Evolutionary conservation across 2,329 filamentous ascomycete genomes (phyloP).

Genomic region (Aspergillus sp.): DNA sequence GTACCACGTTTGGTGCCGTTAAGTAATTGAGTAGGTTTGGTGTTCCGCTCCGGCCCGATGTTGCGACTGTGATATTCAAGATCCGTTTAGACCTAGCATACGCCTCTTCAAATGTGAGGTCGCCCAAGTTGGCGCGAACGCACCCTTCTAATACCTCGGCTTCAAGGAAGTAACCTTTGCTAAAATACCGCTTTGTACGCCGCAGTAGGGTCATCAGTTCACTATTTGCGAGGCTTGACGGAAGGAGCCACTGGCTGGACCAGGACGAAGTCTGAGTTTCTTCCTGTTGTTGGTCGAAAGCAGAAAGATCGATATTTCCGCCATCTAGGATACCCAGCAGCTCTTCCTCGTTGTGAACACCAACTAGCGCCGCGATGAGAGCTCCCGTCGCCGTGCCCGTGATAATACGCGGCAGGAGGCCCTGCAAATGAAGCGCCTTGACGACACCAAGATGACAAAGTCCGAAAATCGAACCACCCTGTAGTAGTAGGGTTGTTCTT

Average conservation of each 20-base stretch:
- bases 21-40: slow-evolving; percentile 88
- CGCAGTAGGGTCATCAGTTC: slow-evolving; percentile 62
- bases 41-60: slow-evolving; percentile 69
- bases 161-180: slow-evolving; percentile 81
- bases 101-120: slow-evolving; percentile 90
- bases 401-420: slow-evolving; percentile 83
- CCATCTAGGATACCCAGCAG: slow-evolving; percentile 74
- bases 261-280: slow-evolving; percentile 14
- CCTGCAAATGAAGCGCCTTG: slow-evolving; percentile 78
- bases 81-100: slow-evolving; percentile 81
- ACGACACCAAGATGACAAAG: slow-evolving; percentile 88
- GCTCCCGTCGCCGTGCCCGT: slow-evolving; percentile 89
- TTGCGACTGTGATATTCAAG: slow-evolving; percentile 87
- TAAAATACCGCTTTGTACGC: slow-evolving; percentile 67
- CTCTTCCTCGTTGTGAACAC: slow-evolving; percentile 83
- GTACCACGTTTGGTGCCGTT: slow-evolving; percentile 86
- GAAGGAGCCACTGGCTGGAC: slow-evolving; percentile 2
- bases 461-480: slow-evolving; percentile 89
- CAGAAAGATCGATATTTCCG: slow-evolving; percentile 77
- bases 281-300: slow-evolving; percentile 59
- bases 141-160: slow-evolving; percentile 79
- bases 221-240: slow-evolving; percentile 33
- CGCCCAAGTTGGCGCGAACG: slow-evolving; percentile 79
- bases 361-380: slow-evolving; percentile 82
- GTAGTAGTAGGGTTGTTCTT: slow-evolving; percentile 78